Evolutionary conservation across 306 rosid genomes (phyloP).

Genomic region (Dalbergia cochinchinensis): DNA sequence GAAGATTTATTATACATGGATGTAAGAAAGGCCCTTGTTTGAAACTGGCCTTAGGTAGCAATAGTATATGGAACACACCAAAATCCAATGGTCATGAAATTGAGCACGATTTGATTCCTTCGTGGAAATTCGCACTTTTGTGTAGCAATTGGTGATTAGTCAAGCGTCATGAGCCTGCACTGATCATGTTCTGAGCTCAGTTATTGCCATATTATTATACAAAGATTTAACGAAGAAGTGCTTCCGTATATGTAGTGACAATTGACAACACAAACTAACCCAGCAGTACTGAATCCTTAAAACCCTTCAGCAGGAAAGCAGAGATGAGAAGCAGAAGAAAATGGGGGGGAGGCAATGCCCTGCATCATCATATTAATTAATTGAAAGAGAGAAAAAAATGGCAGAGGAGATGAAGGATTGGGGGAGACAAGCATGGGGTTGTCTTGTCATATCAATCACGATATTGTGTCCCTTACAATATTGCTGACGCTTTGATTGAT

Average conservation of each 20-base stretch:
- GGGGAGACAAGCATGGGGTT: slow-evolving; percentile 61
- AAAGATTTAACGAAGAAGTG: slow-evolving; percentile 25
- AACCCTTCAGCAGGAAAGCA: slow-evolving; percentile 35
- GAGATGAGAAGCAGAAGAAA: not conserved
- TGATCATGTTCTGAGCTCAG: not conserved
- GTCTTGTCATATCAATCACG: slow-evolving; percentile 59
- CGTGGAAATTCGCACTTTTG: slow-evolving; percentile 8
- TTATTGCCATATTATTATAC: not conserved
- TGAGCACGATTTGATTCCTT: slow-evolving; percentile 11
- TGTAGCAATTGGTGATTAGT: slow-evolving; percentile 25
- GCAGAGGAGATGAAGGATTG: not conserved
- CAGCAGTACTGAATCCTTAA: slow-evolving; percentile 44
- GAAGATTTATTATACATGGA: no score
- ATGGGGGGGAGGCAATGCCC: not conserved
- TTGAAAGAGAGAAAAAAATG: not conserved
- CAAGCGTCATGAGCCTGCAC: slow-evolving; percentile 20
- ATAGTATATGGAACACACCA: not conserved
- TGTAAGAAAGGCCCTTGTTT: not conserved
- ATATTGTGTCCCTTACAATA: slow-evolving; percentile 36
- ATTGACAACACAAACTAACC: slow-evolving; percentile 34
- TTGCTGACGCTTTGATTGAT: slow-evolving; percentile 34
- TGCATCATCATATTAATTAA: slow-evolving; percentile 1
- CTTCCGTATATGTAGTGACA: slow-evolving; percentile 39
- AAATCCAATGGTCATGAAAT: slow-evolving; percentile 35
- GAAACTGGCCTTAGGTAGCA: not conserved